Evolutionary conservation across 2,329 filamentous ascomycete species (phyloP).

Genomic region (Beauveria varroae): DNA sequence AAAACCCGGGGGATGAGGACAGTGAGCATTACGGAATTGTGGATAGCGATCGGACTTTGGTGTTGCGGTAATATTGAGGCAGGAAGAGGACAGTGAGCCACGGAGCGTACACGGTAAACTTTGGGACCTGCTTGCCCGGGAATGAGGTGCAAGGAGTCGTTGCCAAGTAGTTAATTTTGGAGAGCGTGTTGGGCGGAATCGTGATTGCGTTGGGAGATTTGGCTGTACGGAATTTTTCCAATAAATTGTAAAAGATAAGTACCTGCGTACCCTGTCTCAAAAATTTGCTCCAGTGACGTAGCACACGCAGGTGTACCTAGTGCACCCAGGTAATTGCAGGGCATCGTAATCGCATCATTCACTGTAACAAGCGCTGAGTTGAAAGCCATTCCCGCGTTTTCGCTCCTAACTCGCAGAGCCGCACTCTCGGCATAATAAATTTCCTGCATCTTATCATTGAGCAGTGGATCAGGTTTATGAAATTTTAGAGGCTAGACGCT

Average conservation of each 20-base stretch:
- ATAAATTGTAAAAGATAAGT: not conserved
- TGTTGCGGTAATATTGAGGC: not conserved
- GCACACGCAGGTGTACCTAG: too few relatives aligned
- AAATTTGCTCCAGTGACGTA: constrained; percentile 5
- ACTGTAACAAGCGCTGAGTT: not conserved
- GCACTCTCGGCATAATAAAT: not conserved
- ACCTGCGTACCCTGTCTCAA: not conserved
- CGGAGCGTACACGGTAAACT: too few relatives aligned
- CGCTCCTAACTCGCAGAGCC: not conserved
- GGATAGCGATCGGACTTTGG: not conserved
- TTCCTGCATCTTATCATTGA: not conserved
- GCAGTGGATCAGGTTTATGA: not conserved
- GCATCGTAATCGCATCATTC: not conserved
- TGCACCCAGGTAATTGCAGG: not conserved
- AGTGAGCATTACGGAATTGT: not conserved
- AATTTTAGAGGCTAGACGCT: not conserved
- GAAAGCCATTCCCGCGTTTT: not conserved
- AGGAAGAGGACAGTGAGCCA: not conserved
- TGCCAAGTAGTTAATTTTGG: not conserved
- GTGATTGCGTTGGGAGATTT: constrained; percentile 10
- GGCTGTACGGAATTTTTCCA: not conserved
- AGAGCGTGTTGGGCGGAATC: not conserved
- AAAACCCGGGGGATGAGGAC: not conserved
- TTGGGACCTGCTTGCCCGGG: not conserved
- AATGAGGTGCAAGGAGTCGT: not conserved